Base-by-base conservation (phyloP, 495 filamentous ascomycete genomes). In the Penicillium mononematosum region DNA sequence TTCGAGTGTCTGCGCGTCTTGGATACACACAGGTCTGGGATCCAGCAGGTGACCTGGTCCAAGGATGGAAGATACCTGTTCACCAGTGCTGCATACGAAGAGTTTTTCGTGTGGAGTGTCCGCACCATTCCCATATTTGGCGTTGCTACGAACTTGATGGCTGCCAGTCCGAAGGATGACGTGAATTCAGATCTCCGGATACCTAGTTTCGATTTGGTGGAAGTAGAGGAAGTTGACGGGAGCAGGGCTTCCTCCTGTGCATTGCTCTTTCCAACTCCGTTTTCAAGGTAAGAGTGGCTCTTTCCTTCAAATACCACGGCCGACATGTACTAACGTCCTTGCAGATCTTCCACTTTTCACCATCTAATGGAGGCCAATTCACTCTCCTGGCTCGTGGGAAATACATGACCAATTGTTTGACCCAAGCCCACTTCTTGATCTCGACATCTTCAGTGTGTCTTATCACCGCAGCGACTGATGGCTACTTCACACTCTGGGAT, bases 71-170 rank as follows among this genome's bases (percentile, higher is more conserved):
- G 76, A 9, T 89, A 84, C 64, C 78, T 99, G 10, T 87, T 98
- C 65, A 94, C 88, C 53, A 90, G 88, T 59, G 91, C 84, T 12
- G 94, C 90, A 0, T 86, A 83, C 54, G 93, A 96, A 62, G 95
- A 98, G 64, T 87, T 98, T 58, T 93, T 83, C 54, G 81, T 93
- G 25, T 98, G 93, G 92, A 78, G 82, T 32, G 65, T 96, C 11
- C 70, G 74, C 2, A 62, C 53, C 2, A 67, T 92, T 11, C 79
- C 81, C 44, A 59, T 70, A 34, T 68, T 83, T 56, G 75, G 84
- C 55, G 45, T 87, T 42, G 78, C 85, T 31, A 83, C 87, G 4
- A 75, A 85, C 4, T 82, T 86, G 58, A 83, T 90, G 61, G 84
- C 83, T 0, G 70, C 75, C 10, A 86, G 83, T 62, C 81, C 81